Evolutionary conservation across 441 rosid species (phyloP).

Genomic region (Pelargonium fulgidum): DNA sequence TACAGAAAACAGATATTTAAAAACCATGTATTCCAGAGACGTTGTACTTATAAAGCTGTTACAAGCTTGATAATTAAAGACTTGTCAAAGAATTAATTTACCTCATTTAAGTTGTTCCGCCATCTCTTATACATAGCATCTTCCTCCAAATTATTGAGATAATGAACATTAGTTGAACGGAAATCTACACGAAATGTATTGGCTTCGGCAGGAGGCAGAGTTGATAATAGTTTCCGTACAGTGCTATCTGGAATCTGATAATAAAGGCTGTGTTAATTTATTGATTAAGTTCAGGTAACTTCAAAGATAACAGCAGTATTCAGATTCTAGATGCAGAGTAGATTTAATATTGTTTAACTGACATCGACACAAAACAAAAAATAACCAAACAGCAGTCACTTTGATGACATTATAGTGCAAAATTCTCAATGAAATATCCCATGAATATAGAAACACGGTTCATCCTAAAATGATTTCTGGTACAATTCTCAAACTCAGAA

Average conservation of each 20-base stretch:
- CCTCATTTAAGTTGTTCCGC: conserved; percentile 97
- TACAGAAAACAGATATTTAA: conserved; percentile 31
- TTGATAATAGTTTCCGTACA: conserved; percentile 58
- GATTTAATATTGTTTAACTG: background rate
- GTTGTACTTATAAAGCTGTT: conserved; percentile 21
- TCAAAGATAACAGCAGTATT: conserved; percentile 14
- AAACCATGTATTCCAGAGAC: conserved; percentile 20
- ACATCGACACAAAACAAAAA: background rate
- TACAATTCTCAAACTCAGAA: background rate
- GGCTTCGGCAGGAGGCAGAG: conserved; percentile 67
- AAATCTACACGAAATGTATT: conserved; percentile 78
- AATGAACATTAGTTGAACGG: conserved; percentile 90
- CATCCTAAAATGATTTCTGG: background rate
- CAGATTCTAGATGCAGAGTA: background rate
- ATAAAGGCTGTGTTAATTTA: conserved; percentile 23
- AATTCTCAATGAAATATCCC: background rate
- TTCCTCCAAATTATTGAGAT: conserved; percentile 96
- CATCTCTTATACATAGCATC: conserved; percentile 93
- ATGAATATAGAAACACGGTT: background rate
- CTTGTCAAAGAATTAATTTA: conserved; percentile 23
- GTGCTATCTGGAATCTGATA: conserved; percentile 69
- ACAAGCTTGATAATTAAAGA: conserved; percentile 19
- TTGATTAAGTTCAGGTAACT: conserved; percentile 17
- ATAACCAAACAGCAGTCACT: background rate
- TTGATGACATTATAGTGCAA: conserved; percentile 2